A percentile compares a stretch with the other conserved stretches of the same genome.
Evolutionary conservation across 352 stramenopile species (phyloP).

Genomic region (Phytophthora crassamura): DNA sequence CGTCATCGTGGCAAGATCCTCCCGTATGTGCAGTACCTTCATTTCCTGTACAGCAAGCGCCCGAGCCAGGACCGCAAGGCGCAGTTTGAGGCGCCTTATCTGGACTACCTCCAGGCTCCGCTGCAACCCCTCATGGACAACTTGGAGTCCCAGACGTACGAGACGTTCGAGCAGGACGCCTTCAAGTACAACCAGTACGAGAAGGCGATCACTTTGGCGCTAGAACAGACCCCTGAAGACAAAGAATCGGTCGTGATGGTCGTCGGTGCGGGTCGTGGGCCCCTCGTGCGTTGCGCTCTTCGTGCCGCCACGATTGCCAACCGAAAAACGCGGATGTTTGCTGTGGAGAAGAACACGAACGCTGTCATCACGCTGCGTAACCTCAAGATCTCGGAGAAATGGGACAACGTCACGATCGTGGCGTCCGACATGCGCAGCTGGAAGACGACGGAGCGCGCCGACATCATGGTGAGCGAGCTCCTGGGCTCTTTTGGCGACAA

Average conservation of each 20-base stretch:
- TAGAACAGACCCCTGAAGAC: slow-evolving; percentile 60
- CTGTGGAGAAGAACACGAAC: slow-evolving; percentile 99
- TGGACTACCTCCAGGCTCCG: slow-evolving; percentile 97
- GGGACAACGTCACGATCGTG: slow-evolving; percentile 89
- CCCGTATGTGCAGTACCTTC: slow-evolving; percentile 95
- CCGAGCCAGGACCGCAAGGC: slow-evolving; percentile 80
- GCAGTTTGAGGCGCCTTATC: slow-evolving; percentile 92
- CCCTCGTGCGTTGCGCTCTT: slow-evolving; percentile 92
- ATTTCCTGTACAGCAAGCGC: slow-evolving; percentile 89
- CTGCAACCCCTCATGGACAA: slow-evolving; percentile 99
- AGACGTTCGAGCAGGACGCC: slow-evolving; percentile 98
- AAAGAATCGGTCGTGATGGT: slow-evolving; percentile 88
- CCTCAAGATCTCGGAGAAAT: slow-evolving; percentile 86
- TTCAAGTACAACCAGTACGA: slow-evolving; percentile 99
- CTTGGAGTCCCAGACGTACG: slow-evolving; percentile 98
- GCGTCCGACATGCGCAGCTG: slow-evolving; percentile 89
- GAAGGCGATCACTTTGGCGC: slow-evolving; percentile 88
- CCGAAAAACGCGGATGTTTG: slow-evolving; percentile 90
- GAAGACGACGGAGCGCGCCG: slow-evolving; percentile 78
- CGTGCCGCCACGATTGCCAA: slow-evolving; percentile 69
- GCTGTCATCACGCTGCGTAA: slow-evolving; percentile 95
- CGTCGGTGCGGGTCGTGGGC: slow-evolving; percentile 96
- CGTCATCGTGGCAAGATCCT: slow-evolving; percentile 76
- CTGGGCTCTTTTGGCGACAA: slow-evolving; percentile 98
- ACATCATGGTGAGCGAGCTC: slow-evolving; percentile 97